Percentiles rank a stretch among this genome's conserved stretches.
Evolutionary conservation across 2,329 filamentous ascomycete species (phyloP).

Genomic region (Botryotinia globosa): DNA sequence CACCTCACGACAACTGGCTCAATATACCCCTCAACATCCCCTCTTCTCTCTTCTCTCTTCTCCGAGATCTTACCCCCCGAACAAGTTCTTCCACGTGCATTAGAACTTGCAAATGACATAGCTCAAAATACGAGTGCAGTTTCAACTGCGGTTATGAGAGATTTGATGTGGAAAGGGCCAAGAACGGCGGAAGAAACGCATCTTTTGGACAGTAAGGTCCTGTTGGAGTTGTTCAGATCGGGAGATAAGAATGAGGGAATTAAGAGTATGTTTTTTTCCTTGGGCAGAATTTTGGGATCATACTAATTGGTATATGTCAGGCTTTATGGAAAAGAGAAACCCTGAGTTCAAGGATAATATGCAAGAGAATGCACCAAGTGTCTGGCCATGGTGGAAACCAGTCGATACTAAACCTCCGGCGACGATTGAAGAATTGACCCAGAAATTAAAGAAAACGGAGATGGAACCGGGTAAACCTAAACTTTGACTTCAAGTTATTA

Average conservation of each 20-base stretch:
- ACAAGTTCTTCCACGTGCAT: conserved; percentile 60
- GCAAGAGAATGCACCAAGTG: conserved; percentile 51
- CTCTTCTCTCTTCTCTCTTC: conserved; percentile 60
- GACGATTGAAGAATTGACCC: conserved; percentile 28
- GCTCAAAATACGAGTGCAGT: conserved; percentile 64
- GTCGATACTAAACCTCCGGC: conserved; percentile 43
- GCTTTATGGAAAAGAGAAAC: conserved; percentile 58
- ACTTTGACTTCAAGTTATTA: background rate
- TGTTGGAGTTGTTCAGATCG: conserved; percentile 57
- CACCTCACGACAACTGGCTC: conserved; percentile 65
- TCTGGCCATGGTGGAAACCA: conserved; percentile 60
- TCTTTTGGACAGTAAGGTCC: conserved; percentile 64
- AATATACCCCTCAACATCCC: conserved; percentile 53
- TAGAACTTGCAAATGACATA: conserved; percentile 65
- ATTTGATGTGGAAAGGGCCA: conserved; percentile 63
- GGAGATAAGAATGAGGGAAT: conserved; percentile 60
- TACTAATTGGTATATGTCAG: background rate
- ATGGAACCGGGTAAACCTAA: background rate
- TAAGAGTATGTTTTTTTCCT: conserved; percentile 36
- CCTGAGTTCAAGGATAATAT: conserved; percentile 56
- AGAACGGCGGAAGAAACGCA: conserved; percentile 66
- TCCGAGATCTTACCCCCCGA: conserved; percentile 60
- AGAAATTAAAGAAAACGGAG: conserved; percentile 23
- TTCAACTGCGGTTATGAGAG: conserved; percentile 64
- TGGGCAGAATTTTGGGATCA: no score